Conservation (phyloP, 768 basidiomycete genomes). For the Myochromella boudieri region DNA sequence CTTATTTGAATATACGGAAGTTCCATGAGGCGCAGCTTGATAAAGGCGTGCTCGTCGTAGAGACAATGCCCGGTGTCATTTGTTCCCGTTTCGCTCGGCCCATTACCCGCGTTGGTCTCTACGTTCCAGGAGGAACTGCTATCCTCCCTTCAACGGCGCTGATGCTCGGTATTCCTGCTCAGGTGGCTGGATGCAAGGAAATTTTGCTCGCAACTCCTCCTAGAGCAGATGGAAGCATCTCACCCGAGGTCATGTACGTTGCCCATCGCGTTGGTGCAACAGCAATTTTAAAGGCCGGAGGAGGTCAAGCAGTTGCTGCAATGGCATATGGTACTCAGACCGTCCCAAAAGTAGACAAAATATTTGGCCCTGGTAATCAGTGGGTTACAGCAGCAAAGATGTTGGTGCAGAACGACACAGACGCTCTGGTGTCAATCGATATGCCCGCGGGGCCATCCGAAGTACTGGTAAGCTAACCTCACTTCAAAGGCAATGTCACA, state of each 20-base stretch:
- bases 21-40: conserved; percentile 92
- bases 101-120: conserved; percentile 94
- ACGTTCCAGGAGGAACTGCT: conserved; percentile 97
- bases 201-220: conserved; percentile 98
- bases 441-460: conserved; percentile 99
- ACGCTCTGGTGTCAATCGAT: conserved; percentile 94
- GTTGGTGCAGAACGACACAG: conserved; percentile 98
- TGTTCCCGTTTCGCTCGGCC: conserved; percentile 94
- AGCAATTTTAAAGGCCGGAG: conserved; percentile 90
- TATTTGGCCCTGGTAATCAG: conserved; percentile 98
- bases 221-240: conserved; percentile 86
- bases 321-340: conserved; percentile 95
- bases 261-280: conserved; percentile 89
- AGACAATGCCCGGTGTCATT: conserved; percentile 97
- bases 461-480: conserved; percentile 71
- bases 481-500: not conserved
- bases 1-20: conserved; percentile 87
- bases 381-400: conserved; percentile 99
- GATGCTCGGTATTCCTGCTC: conserved; percentile 97
- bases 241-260: conserved; percentile 97
- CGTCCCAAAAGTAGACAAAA: conserved; percentile 98
- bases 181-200: conserved; percentile 91
- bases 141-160: conserved; percentile 94
- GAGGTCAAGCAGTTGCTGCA: conserved; percentile 94
- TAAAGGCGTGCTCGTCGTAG: conserved; percentile 69